Conservation (phyloP, 1,284 basidiomycete species). For the Fistulinella staudtii region DNA sequence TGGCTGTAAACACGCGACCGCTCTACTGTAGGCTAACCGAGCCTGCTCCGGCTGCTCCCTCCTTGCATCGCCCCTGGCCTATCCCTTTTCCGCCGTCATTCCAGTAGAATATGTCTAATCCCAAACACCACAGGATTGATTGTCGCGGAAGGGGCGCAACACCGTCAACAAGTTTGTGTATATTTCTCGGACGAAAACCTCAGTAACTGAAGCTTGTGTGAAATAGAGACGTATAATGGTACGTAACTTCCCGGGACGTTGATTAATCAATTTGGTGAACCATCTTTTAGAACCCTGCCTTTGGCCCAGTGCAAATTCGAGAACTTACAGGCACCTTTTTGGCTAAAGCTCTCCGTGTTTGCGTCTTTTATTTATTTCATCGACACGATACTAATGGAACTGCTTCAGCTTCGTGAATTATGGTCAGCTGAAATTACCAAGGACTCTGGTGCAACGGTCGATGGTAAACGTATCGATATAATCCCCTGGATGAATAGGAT, state of each 20-base stretch:
- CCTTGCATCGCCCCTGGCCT: too few relatives aligned
- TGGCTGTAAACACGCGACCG: too few relatives aligned
- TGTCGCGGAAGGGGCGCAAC: conserved; percentile 18
- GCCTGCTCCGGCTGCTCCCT: too few relatives aligned
- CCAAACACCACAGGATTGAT: too few relatives aligned
- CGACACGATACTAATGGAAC: neutral
- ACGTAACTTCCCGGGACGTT: neutral
- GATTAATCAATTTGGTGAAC: neutral
- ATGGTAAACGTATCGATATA: conserved; percentile 39
- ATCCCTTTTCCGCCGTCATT: too few relatives aligned
- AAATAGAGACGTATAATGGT: conserved; percentile 24
- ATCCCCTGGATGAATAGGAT: conserved; percentile 51
- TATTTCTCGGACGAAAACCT: neutral
- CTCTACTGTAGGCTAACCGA: too few relatives aligned
- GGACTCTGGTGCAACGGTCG: conserved; percentile 12
- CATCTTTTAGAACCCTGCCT: neutral
- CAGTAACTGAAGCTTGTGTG: neutral
- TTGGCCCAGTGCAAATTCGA: neutral
- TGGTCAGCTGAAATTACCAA: conserved; percentile 37
- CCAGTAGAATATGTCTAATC: too few relatives aligned
- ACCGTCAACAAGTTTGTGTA: conserved; percentile 25
- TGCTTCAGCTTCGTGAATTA: conserved; percentile 43
- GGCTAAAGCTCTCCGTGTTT: conserved; percentile 47
- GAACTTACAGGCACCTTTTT: conserved; percentile 40
- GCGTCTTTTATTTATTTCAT: neutral